Conservation (phyloP, 2,329 filamentous ascomycete species). For the Sporothrix globosa region DNA sequence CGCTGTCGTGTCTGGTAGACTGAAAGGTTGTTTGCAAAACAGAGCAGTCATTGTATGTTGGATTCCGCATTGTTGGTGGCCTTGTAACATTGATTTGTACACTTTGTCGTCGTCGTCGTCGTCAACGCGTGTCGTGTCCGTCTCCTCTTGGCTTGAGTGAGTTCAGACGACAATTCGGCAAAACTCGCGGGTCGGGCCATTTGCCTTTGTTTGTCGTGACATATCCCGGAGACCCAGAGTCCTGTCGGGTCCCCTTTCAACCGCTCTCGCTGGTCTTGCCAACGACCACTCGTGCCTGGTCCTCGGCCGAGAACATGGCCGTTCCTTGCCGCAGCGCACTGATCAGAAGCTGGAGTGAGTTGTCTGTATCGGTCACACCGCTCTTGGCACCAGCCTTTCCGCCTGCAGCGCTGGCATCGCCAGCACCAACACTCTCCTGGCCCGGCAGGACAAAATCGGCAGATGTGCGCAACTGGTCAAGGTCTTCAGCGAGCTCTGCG, state of each 20-base stretch:
- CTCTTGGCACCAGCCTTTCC: conserved; percentile 14
- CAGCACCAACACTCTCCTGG: conserved; percentile 65
- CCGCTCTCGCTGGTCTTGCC: neutral
- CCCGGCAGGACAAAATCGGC: conserved; percentile 66
- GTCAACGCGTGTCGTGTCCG: neutral
- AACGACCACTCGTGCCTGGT: conserved; percentile 44
- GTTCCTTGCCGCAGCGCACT: conserved; percentile 70
- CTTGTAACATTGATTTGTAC: too few species aligned
- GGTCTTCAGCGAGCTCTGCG: conserved; percentile 71
- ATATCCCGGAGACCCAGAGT: neutral
- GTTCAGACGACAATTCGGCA: neutral
- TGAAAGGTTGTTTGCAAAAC: too few species aligned
- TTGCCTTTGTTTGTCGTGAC: too few species aligned
- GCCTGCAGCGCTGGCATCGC: conserved; percentile 46
- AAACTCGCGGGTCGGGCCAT: neutral
- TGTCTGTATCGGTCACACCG: conserved; percentile 48
- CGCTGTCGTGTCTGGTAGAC: too few species aligned
- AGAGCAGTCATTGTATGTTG: too few species aligned
- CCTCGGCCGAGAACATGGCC: conserved; percentile 59
- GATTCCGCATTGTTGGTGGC: too few species aligned
- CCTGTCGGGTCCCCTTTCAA: neutral
- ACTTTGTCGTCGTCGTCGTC: neutral
- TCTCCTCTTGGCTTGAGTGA: neutral
- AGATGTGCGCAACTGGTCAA: conserved; percentile 69
- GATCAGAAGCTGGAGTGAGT: conserved; percentile 59